These are phyloP conservation scores for Jaminaea rosea DNA, from an alignment of 1,284 basidiomycete species.

Conservation along the genomic window DNA sequence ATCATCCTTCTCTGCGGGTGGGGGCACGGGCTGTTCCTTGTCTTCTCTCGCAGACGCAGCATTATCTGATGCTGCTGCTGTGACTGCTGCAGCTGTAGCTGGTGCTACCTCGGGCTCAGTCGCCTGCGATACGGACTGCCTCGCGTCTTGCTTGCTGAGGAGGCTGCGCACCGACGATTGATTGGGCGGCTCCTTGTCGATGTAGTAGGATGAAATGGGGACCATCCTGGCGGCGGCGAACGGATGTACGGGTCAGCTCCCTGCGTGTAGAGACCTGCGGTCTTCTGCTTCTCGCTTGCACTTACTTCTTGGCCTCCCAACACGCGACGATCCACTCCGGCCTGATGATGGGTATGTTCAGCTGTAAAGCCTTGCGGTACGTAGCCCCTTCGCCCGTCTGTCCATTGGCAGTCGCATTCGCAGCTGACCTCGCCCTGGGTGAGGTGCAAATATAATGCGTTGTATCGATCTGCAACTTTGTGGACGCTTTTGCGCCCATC, in stretches of 20 bases:
- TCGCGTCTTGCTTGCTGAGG: not conserved
- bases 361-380: slow-evolving; percentile 38
- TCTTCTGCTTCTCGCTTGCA: not conserved
- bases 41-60: too few relatives aligned
- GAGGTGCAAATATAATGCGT: slow-evolving; percentile 41
- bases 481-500: slow-evolving; percentile 57
- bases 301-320: slow-evolving; percentile 32
- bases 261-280: not conserved
- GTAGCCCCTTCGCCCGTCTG: slow-evolving; percentile 8
- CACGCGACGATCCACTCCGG: slow-evolving; percentile 47
- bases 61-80: not conserved
- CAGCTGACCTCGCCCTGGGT: slow-evolving; percentile 22
- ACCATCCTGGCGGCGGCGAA: slow-evolving; percentile 27
- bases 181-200: slow-evolving; percentile 43
- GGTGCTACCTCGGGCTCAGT: not conserved
- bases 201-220: slow-evolving; percentile 37
- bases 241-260: not conserved
- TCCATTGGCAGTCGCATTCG: not conserved
- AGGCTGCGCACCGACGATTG: slow-evolving; percentile 15
- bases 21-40: not conserved
- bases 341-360: slow-evolving; percentile 44
- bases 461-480: slow-evolving; percentile 71
- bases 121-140: not conserved
- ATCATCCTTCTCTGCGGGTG: not conserved
- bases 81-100: not conserved